Conservation (phyloP, 2,329 filamentous ascomycete species). For the Juglanconis juglandina region DNA sequence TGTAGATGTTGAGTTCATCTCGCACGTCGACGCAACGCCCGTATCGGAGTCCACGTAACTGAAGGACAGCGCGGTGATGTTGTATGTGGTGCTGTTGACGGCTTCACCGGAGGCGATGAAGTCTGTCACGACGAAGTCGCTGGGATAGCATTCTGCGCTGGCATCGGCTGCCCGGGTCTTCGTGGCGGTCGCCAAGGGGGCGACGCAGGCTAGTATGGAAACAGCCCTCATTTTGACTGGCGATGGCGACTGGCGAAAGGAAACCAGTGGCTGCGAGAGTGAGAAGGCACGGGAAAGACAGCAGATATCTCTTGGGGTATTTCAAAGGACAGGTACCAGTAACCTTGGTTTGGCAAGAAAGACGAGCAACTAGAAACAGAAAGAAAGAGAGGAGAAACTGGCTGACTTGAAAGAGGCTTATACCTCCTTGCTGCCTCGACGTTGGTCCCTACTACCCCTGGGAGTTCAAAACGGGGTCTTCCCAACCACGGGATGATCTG, state of each 20-base stretch:
- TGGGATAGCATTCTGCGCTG: slow-evolving; percentile 28
- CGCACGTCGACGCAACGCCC: slow-evolving; percentile 38
- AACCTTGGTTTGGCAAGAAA: not conserved
- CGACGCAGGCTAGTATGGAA: slow-evolving; percentile 6
- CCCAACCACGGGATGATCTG: not conserved
- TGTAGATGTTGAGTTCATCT: slow-evolving; percentile 40
- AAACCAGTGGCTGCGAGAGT: not conserved
- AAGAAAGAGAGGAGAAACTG: not conserved
- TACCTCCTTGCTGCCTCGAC: not conserved
- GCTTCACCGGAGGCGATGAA: slow-evolving; percentile 28
- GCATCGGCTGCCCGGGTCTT: not conserved
- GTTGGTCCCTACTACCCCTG: slow-evolving; percentile 2
- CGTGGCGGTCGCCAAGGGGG: slow-evolving; percentile 14
- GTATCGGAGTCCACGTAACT: slow-evolving; percentile 39
- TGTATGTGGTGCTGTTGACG: slow-evolving; percentile 27
- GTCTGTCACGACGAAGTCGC: slow-evolving; percentile 35
- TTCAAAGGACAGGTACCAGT: not conserved
- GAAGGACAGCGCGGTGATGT: slow-evolving; percentile 37
- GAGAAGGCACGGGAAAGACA: not conserved
- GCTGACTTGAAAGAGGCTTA: not conserved
- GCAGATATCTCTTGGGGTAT: not conserved
- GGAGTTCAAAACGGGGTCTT: not conserved
- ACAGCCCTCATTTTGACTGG: slow-evolving; percentile 8
- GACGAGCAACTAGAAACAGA: not conserved
- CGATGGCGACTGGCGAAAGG: not conserved